A percentile compares a stretch with the other conserved stretches of the same genome.
phyloP scores from a whole-genome alignment of 352 stramenopile genomes.

The Thraustochytrium striatum region DNA sequence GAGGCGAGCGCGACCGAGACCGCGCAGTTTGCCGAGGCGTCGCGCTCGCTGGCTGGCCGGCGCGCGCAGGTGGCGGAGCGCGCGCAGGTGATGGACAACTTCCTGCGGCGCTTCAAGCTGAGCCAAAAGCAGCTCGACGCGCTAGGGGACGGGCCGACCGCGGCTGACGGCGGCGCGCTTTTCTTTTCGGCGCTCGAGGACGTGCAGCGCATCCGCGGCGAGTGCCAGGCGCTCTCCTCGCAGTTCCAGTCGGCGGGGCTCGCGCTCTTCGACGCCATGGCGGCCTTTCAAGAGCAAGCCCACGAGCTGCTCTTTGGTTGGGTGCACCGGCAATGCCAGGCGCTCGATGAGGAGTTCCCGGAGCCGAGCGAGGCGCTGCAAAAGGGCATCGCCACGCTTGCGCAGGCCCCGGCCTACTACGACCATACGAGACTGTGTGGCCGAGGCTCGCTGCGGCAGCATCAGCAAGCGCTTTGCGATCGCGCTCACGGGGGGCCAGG shows the following conservation, averaged over 20 bases:
- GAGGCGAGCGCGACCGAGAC: background rate
- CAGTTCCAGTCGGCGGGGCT: slow-evolving; percentile 58
- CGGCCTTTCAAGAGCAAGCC: slow-evolving; percentile 71
- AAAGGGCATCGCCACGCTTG: slow-evolving; percentile 65
- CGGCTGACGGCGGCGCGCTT: background rate
- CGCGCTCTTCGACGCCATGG: slow-evolving; percentile 75
- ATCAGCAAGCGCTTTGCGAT: slow-evolving; percentile 70
- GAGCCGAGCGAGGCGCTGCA: slow-evolving; percentile 61
- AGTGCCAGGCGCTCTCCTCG: slow-evolving; percentile 63
- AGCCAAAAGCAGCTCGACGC: slow-evolving; percentile 64
- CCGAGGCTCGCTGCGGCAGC: slow-evolving; percentile 59
- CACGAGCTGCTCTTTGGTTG: slow-evolving; percentile 79
- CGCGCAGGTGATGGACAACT: slow-evolving; percentile 56
- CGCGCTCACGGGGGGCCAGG: slow-evolving; percentile 68
- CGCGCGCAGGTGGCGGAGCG: background rate
- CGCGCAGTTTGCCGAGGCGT: background rate
- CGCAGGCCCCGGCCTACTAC: slow-evolving; percentile 69
- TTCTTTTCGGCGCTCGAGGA: slow-evolving; percentile 70
- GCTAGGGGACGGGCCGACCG: slow-evolving; percentile 53
- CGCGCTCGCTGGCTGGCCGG: background rate
- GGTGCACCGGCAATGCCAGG: slow-evolving; percentile 69
- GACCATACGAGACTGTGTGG: slow-evolving; percentile 74
- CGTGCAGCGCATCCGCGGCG: slow-evolving; percentile 65
- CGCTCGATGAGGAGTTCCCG: slow-evolving; percentile 64
- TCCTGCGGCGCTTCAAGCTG: slow-evolving; percentile 69